Conservation (phyloP, 306 rosid species). For the Corylus heterophylla region DNA sequence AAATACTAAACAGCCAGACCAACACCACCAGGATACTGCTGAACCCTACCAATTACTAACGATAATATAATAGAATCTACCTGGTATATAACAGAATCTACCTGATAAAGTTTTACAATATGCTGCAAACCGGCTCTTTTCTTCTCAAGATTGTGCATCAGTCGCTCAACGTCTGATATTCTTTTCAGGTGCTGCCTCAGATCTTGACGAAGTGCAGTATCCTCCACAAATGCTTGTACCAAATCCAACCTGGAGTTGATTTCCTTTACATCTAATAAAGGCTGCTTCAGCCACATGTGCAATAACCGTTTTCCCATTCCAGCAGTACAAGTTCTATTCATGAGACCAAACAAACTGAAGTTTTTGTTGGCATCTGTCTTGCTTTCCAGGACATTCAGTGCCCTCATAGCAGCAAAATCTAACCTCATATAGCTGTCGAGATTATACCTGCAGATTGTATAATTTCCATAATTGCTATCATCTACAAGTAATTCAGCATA, state of each 20-base stretch:
- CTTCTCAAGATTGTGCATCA: constrained; percentile 75
- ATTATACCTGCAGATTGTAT: constrained; percentile 66
- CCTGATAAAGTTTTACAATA: constrained; percentile 96
- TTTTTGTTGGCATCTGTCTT: constrained; percentile 95
- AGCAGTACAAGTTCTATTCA: constrained; percentile 97
- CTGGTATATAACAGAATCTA: constrained; percentile 51
- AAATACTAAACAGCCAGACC: constrained; percentile 24
- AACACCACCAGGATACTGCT: background rate
- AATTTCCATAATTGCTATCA: constrained; percentile 88
- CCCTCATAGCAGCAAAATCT: constrained; percentile 94
- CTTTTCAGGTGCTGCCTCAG: constrained; percentile 90
- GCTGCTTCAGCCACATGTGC: constrained; percentile 97
- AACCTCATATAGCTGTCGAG: constrained; percentile 86
- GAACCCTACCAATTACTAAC: constrained; percentile 19
- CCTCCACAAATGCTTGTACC: constrained; percentile 94
- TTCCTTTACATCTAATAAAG: constrained; percentile 73
- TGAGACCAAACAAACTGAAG: constrained; percentile 91
- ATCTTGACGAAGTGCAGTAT: constrained; percentile 75
- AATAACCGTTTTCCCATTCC: constrained; percentile 96
- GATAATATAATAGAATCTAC: constrained; percentile 32
- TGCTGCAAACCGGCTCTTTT: constrained; percentile 85
- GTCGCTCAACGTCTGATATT: constrained; percentile 86
- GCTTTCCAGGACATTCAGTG: constrained; percentile 86
- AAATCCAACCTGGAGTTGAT: constrained; percentile 82
- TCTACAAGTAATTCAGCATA: constrained; percentile 88